Base-by-base conservation (phyloP, 2,329 filamentous ascomycete genomes). In the Epichloe sp. region DNA sequence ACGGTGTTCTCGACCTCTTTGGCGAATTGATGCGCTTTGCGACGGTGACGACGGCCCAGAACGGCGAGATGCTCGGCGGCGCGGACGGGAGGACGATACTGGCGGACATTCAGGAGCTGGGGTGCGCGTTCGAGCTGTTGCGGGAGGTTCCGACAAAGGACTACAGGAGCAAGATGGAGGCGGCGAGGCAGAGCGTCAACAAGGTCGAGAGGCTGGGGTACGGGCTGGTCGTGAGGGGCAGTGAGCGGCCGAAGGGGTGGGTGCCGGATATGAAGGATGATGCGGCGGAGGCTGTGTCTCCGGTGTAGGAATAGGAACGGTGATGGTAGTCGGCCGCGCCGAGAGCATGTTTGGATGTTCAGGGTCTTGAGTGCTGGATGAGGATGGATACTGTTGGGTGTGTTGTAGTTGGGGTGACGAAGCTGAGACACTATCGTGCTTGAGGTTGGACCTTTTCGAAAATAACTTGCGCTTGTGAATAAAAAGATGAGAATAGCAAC, bases 11-110 rank as follows among this genome's bases (percentile, higher is more conserved):
- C 62, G 93, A 98, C 66, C 78, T 97, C 58, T 90, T 90, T 1
- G 93, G 93, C 40, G 93, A 98, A 71, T 76, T 97, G 73, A 98
- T 98, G 93, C 80, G 90, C 34, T 97, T 96, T 68, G 89, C 88
- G 0, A 93, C 95, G 48, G 90, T 90, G 5, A 82, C 83, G 26
- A 86, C 95, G 65, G 89, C 89, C 1, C 85, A 89, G 5, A 83
- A 74, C 7, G 85, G 85, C 14, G 70, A 66, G 41, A 51, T 56
- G 58, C 65, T 74, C 55, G 74, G 71, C 4, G 69, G 70, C 43
- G 48, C 56, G 21, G 60, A 60, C 50, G 58, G 58, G 14, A 68
- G 80, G 40, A 82, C 82, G 5, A 85, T 97, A 43, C 72, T 97
- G 47, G 74, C 78, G 8, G 93, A 97, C 68, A 77, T 97, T 64